Base-by-base conservation (phyloP, 176 grass and related monocot species). In the Eleusine coracana region DNA sequence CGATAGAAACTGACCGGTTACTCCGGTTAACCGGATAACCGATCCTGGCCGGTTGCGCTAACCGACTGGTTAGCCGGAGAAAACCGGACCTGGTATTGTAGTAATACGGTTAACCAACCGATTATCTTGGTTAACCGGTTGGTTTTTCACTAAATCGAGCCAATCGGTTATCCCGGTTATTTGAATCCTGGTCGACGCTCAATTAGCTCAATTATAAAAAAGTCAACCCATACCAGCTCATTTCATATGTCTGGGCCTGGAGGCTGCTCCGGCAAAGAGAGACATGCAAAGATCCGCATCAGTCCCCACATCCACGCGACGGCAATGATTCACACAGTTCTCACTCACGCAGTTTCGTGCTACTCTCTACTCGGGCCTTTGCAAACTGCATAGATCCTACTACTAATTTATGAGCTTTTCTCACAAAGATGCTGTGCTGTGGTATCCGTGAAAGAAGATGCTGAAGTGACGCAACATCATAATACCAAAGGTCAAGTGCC, bases 231-330 rank as follows among this genome's bases (percentile, higher is more conserved):
- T 17, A 31, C 69, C 68, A 68, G 49, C 77, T 17, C 46, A 28
- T 60, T 68, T 58, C 59, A 80, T 67, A 80, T 39, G 76, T 34
- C 46, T n/a, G 52, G 36, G 44, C 61, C 71, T 52, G 28, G 78
- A 41, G 58, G 2, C 56, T 86, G 88, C 84, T 58, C 39, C 51
- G 46, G 71, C 23, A 89, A 78, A 70, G 76, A 77, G 75, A n/a
- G 55, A 77, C 59, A 49, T 16, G 39, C 23, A 50, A 59, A 79
- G 85, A 91, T 85, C 77, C 89, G 27, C 68, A 18, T 23, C 77
- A 52, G 29, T 38, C 44, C 59, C 76, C 85, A 87, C 72, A 84
- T 66, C 71, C 69, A 17, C 37, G 1, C 55, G 28, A 61, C 45
- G 49, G 36, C 81, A 85, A 68, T 87, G 64, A 76, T 54, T 18